Base-by-base conservation (phyloP, 768 basidiomycete genomes). In the Boletus subcaerulescens region DNA sequence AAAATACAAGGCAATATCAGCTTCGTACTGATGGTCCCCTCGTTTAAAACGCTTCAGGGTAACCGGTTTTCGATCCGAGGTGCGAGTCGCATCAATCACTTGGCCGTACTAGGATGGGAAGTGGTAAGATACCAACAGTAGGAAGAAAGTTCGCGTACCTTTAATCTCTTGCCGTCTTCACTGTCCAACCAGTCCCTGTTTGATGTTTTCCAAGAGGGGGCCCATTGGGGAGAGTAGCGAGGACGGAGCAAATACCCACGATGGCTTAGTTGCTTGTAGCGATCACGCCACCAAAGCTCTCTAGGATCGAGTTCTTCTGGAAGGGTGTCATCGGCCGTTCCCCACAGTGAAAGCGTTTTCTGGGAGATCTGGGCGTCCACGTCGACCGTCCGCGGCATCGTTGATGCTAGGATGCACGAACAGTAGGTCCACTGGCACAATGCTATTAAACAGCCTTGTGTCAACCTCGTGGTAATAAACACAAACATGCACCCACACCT, bases 71-170 rank as follows among this genome's bases (percentile, higher is more conserved):
- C 56, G 61, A 36, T 76, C 73, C 1, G 63, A 60, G 2, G 61
- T 58, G 6, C 74, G 63, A 0, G 63, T 71, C 1, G 72, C 74
- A 41, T 76, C 75, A 1, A 64, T 52, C 0, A 58, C 13, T 32
- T 20, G 51, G 14, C 44, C 45, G 29, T 15, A 44, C 43, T 44
- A 44, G 43, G 15, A 29, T 10, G 26, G 8, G 14, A 29, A 3
- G 26, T 24, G 26, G 43, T 44, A 7, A 44, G 43, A 10, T n/a
- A 44, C 43, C 41, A 29, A 29, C 12, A 12, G 26, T 17, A 44
- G 20, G 46, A 24, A 36, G 13, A 36, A 47, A 47, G 4, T 24
- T 22, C 17, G 22, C 46, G 11, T 35, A 60, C 12, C 29, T 14
- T 1, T 31, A 52, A 14, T 14, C 41, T 49, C 29, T 33, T 13